These are phyloP conservation scores for Dictyostelium citrinum DNA, from an alignment of 78 protist genomes.

Conservation along the genomic window DNA sequence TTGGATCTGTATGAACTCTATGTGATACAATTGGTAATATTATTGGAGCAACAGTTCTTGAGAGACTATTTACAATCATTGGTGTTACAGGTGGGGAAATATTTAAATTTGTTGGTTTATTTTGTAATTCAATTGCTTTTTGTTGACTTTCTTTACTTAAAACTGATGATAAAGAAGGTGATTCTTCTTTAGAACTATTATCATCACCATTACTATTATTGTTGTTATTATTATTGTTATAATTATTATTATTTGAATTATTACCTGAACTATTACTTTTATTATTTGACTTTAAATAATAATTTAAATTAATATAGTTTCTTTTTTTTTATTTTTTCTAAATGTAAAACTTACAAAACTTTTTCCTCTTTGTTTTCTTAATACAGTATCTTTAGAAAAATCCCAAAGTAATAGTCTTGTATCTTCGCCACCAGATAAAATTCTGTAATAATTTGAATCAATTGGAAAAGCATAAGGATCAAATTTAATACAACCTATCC, in stretches of 20 bases:
- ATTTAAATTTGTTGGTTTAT: not conserved
- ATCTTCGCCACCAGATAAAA: constrained; percentile 78
- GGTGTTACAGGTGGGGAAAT: not conserved
- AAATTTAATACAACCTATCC: constrained; percentile 70
- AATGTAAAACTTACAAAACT: not conserved
- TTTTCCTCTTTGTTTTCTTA: constrained; percentile 60
- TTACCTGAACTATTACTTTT: not conserved
- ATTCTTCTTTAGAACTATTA: not conserved
- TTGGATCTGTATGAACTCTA: constrained; percentile 32
- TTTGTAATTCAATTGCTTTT: not conserved
- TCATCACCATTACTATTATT: not conserved
- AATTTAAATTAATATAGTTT: not conserved
- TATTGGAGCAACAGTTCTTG: constrained; percentile 25
- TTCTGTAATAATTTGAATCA: constrained; percentile 21
- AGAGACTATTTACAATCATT: not conserved
- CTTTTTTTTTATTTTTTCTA: not conserved
- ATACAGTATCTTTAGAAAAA: constrained; percentile 14
- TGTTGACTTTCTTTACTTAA: not conserved
- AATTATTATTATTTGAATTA: not conserved
- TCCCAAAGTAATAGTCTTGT: constrained; percentile 74
- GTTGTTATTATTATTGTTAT: not conserved
- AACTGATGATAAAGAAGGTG: not conserved
- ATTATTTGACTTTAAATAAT: not conserved
- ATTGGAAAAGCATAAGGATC: constrained; percentile 16
- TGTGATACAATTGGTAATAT: constrained; percentile 58